phyloP scores from a whole-genome alignment of 2,329 filamentous ascomycete species.

The Keithomyces neogunnii region DNA sequence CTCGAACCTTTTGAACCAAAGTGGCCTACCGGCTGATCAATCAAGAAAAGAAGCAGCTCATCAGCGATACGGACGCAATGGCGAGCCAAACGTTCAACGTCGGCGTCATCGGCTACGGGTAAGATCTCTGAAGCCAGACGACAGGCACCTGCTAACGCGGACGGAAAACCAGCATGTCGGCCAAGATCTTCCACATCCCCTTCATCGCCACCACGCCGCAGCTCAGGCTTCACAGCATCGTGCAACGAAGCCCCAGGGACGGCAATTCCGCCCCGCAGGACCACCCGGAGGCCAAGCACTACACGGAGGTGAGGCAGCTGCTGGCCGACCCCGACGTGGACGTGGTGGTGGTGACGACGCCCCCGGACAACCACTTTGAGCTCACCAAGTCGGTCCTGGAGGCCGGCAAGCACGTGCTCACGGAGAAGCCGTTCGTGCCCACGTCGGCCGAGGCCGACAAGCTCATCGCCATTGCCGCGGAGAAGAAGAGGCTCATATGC shows the following conservation, averaged over 20 bases:
- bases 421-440: conserved; percentile 78
- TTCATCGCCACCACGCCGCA: conserved; percentile 58
- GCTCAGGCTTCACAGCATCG: conserved; percentile 63
- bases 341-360: conserved; percentile 62
- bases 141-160: conserved; percentile 6
- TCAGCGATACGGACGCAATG: conserved; percentile 17
- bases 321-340: conserved; percentile 58
- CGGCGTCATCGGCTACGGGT: conserved; percentile 44
- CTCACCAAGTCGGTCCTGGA: conserved; percentile 58
- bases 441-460: conserved; percentile 58
- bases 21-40: not conserved
- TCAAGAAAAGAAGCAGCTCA: too few relatives aligned
- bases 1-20: too few relatives aligned
- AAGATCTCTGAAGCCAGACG: conserved; percentile 12
- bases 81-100: conserved; percentile 37
- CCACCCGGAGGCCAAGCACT: conserved; percentile 56
- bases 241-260: conserved; percentile 61
- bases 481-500: conserved; percentile 45
- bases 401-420: conserved; percentile 67
- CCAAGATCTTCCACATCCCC: conserved; percentile 79
- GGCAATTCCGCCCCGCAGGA: conserved; percentile 61
- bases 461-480: conserved; percentile 47
- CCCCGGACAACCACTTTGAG: conserved; percentile 61
- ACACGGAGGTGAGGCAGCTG: conserved; percentile 52
- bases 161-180: conserved; percentile 38